Evolutionary conservation across 768 basidiomycete species (phyloP).

Genomic region (Russula dissimulans): DNA sequence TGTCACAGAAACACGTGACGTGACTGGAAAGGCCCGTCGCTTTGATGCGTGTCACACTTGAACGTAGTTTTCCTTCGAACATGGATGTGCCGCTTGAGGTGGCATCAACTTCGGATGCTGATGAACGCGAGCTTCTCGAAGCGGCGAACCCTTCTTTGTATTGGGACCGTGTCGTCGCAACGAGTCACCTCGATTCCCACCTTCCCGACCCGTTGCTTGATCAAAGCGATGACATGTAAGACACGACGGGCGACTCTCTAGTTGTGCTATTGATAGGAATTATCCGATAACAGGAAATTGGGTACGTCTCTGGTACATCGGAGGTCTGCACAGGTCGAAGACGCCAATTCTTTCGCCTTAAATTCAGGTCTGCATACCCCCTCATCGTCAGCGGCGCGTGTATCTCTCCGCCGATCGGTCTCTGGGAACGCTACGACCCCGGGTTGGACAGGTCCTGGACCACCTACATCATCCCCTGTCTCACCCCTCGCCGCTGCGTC

Average conservation of each 20-base stretch:
- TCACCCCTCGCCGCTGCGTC: neutral
- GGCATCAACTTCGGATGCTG: conserved; percentile 11
- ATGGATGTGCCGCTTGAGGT: conserved; percentile 1
- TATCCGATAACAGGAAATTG: neutral
- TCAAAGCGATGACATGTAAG: conserved; percentile 1
- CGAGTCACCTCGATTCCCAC: neutral
- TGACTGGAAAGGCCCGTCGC: neutral
- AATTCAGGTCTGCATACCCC: neutral
- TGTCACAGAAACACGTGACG: conserved; percentile 5
- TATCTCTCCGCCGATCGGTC: neutral
- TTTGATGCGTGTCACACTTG: no score
- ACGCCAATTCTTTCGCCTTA: neutral
- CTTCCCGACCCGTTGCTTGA: neutral
- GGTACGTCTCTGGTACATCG: neutral
- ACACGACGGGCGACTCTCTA: neutral
- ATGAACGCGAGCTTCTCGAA: conserved; percentile 15
- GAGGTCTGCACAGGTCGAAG: neutral
- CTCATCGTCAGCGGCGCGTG: neutral
- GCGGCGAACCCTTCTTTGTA: conserved; percentile 4
- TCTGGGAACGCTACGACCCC: neutral
- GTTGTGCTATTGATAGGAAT: neutral
- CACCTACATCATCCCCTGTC: neutral
- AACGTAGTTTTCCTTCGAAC: neutral
- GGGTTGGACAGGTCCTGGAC: neutral
- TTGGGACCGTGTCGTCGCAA: conserved; percentile 7